A percentile compares a stretch with the other conserved stretches of the same genome.
These are phyloP conservation scores for Chloranthus sessilifolius DNA, from an alignment of 164 flowering plant species.

Conservation along the genomic window DNA sequence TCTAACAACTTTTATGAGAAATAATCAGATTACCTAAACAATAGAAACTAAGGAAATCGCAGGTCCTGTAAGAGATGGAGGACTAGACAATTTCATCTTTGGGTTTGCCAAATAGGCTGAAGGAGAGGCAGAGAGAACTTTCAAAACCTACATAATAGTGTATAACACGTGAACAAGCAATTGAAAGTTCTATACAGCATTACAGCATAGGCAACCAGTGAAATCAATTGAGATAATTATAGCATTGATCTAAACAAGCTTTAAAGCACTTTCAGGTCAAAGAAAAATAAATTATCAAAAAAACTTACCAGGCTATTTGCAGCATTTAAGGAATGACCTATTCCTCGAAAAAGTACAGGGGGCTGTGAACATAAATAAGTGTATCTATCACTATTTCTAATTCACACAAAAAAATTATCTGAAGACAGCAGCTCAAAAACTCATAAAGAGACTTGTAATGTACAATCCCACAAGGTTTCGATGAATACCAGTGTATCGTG, in stretches of 20 bases:
- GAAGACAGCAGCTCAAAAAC: too few relatives aligned
- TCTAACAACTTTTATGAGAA: background rate
- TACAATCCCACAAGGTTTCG: too few relatives aligned
- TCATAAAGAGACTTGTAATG: too few relatives aligned
- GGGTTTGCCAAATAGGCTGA: constrained; percentile 93
- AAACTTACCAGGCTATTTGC: constrained; percentile 65
- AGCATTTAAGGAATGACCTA: constrained; percentile 83
- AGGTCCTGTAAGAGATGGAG: constrained; percentile 78
- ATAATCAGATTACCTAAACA: constrained; percentile 48
- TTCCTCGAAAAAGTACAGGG: constrained; percentile 86
- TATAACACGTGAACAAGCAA: constrained; percentile 1
- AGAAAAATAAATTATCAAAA: background rate
- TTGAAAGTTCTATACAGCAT: background rate
- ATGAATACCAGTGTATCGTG: too few relatives aligned
- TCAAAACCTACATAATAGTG: constrained; percentile 50
- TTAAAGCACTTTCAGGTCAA: too few relatives aligned
- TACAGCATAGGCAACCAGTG: background rate
- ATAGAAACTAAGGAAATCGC: constrained; percentile 80
- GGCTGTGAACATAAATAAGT: constrained; percentile 43
- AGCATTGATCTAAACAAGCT: too few relatives aligned
- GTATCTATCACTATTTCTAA: too few relatives aligned
- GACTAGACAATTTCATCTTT: constrained; percentile 53
- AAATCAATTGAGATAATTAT: too few relatives aligned
- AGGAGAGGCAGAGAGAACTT: constrained; percentile 90
- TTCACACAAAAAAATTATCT: too few relatives aligned